phyloP scores from a whole-genome alignment of 2,329 filamentous ascomycete species.

The Lachnellula cervina region DNA sequence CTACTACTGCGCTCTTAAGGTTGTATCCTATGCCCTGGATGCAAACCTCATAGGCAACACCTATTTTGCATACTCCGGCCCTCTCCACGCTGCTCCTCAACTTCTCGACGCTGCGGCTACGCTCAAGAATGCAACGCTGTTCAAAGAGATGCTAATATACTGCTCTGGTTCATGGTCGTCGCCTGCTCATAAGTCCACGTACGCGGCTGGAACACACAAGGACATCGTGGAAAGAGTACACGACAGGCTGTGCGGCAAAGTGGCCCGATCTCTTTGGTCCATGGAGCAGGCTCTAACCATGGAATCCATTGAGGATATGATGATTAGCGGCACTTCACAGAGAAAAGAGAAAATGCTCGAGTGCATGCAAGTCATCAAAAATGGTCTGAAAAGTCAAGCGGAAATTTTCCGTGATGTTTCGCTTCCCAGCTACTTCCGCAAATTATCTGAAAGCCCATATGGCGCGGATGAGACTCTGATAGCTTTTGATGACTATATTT shows the following conservation, averaged over 20 bases:
- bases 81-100: background rate
- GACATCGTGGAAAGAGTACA: background rate
- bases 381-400: no score
- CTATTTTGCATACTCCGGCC: background rate
- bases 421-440: no score
- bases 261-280: background rate
- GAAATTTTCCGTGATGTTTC: no score
- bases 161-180: background rate
- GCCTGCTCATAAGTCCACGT: background rate
- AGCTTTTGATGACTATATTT: background rate
- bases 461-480: no score
- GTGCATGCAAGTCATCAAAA: no score
- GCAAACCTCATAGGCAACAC: background rate
- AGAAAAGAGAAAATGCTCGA: no score
- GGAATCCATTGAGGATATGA: no score
- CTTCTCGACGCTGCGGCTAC: background rate
- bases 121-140: background rate
- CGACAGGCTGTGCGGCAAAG: background rate
- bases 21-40: background rate
- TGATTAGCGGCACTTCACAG: no score
- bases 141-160: background rate
- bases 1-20: background rate
- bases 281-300: background rate
- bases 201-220: background rate
- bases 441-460: no score